Percentiles rank a stretch among this genome's conserved stretches.
phyloP scores from a whole-genome alignment of 352 stramenopile genomes.

The Phytophthora parvispora region DNA sequence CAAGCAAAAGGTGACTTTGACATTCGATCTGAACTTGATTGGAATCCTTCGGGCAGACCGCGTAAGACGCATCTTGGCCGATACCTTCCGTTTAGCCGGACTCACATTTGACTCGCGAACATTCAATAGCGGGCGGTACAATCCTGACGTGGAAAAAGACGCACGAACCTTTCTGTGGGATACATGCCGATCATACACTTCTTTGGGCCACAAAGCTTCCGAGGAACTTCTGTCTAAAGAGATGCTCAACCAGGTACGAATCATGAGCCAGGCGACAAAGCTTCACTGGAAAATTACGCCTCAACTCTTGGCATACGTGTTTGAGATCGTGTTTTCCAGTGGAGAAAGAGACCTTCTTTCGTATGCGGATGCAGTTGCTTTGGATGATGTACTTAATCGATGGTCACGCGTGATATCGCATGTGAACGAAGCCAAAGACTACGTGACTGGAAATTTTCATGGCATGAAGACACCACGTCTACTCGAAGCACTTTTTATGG shows the following conservation, averaged over 20 bases:
- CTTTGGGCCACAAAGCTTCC: constrained; percentile 11
- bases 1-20: constrained; percentile 47
- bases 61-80: constrained; percentile 57
- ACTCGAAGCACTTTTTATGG: constrained; percentile 59
- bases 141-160: constrained; percentile 25
- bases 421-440: constrained; percentile 65
- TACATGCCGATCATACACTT: constrained; percentile 54
- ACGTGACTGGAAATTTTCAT: constrained; percentile 68
- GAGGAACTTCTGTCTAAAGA: constrained; percentile 41
- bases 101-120: constrained; percentile 64
- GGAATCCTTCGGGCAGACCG: constrained; percentile 63
- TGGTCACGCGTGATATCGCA: constrained; percentile 64
- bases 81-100: constrained; percentile 74
- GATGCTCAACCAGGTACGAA: constrained; percentile 57
- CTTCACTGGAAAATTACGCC: constrained; percentile 79
- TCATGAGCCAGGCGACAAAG: constrained; percentile 49
- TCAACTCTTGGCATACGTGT: constrained; percentile 66
- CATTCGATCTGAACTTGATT: constrained; percentile 53
- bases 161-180: constrained; percentile 65
- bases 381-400: constrained; percentile 61
- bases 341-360: constrained; percentile 64
- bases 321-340: constrained; percentile 61
- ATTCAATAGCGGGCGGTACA: constrained; percentile 33
- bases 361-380: constrained; percentile 53
- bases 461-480: constrained; percentile 70